phyloP scores from a whole-genome alignment of 306 rosid genomes.

The Lablab purpureus region DNA sequence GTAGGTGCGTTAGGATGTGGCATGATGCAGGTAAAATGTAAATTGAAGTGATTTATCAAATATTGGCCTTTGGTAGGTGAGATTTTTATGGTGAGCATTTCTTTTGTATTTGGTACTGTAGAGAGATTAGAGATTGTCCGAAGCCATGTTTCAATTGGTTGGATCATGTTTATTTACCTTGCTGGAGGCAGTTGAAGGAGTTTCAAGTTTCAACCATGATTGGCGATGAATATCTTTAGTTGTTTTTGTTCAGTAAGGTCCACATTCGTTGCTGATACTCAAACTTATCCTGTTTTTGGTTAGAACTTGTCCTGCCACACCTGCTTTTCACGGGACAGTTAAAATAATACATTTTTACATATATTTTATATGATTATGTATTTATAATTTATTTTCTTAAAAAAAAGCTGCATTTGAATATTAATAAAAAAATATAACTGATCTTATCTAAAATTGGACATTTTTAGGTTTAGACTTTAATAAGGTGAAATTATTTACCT shows the following conservation, averaged over 20 bases:
- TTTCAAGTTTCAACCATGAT: constrained; percentile 1
- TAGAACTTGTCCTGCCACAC: too few species aligned
- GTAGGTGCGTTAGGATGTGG: constrained; percentile 66
- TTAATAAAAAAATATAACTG: too few species aligned
- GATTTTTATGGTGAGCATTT: constrained; percentile 32
- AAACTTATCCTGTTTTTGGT: too few species aligned
- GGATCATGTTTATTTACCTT: constrained; percentile 39
- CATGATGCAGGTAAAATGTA: constrained; percentile 49
- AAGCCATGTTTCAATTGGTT: constrained; percentile 34
- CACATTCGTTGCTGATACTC: not conserved
- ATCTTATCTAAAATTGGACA: too few species aligned
- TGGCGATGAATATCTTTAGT: not conserved
- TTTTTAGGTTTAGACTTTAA: too few species aligned
- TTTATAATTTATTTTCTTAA: too few species aligned
- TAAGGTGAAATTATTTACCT: too few species aligned
- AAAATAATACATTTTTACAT: too few species aligned
- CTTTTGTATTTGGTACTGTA: constrained; percentile 39
- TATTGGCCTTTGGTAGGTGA: constrained; percentile 13
- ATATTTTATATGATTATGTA: too few species aligned
- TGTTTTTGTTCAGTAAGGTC: not conserved
- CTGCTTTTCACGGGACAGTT: too few species aligned
- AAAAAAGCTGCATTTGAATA: not conserved
- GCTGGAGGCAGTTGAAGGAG: constrained; percentile 6
- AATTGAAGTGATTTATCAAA: constrained; percentile 28
- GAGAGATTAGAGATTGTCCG: constrained; percentile 30